phyloP scores from a whole-genome alignment of 306 rosid genomes.

The Trichosanthes cucumerina region DNA sequence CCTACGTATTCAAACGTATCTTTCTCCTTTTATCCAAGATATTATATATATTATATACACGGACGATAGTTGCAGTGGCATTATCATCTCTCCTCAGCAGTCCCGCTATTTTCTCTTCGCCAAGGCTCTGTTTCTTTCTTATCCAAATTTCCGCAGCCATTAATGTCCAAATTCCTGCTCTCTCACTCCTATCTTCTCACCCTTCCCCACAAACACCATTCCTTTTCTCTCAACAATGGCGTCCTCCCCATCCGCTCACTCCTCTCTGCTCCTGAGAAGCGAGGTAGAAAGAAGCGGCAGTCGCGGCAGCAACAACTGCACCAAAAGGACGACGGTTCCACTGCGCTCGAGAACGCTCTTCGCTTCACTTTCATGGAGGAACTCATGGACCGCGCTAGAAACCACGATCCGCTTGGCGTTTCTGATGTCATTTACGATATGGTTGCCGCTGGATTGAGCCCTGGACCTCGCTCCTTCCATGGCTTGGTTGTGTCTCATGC shows the following conservation, averaged over 20 bases:
- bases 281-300: slow-evolving; percentile 49
- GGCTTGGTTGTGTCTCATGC: slow-evolving; percentile 65
- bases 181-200: slow-evolving; percentile 20
- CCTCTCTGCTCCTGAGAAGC: slow-evolving; percentile 48
- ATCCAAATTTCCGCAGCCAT: slow-evolving; percentile 3
- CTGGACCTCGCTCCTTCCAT: slow-evolving; percentile 92
- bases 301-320: neutral
- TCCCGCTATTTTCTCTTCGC: neutral
- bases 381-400: slow-evolving; percentile 76
- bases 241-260: slow-evolving; percentile 39
- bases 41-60: neutral
- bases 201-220: slow-evolving; percentile 10
- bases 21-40: too few species aligned
- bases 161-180: slow-evolving; percentile 20
- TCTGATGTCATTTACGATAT: slow-evolving; percentile 74
- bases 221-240: neutral
- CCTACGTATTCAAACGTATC: too few species aligned
- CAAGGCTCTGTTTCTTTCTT: neutral
- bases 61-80: neutral
- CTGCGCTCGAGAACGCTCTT: slow-evolving; percentile 51
- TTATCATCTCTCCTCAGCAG: neutral
- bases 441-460: slow-evolving; percentile 85
- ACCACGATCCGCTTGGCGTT: slow-evolving; percentile 57
- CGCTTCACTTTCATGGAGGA: slow-evolving; percentile 93
- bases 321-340: slow-evolving; percentile 34